A percentile compares a stretch with the other conserved stretches of the same genome.
Conservation (phyloP, 352 stramenopile species). For the Albugo candida region DNA sequence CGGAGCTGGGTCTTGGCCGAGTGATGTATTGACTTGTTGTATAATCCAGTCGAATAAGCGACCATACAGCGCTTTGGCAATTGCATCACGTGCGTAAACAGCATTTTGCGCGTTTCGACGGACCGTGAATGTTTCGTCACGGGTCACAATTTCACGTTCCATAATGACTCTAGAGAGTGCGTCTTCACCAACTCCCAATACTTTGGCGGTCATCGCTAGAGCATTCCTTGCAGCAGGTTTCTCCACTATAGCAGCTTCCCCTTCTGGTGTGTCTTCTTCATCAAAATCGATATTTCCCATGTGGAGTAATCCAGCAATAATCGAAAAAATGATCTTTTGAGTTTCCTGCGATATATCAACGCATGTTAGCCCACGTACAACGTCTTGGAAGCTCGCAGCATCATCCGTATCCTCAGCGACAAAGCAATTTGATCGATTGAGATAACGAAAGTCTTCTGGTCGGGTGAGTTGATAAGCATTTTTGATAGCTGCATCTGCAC, state of each 20-base stretch:
- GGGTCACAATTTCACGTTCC: conserved; percentile 70
- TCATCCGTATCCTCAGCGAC: conserved; percentile 85
- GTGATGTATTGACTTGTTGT: conserved; percentile 74
- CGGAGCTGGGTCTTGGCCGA: conserved; percentile 54
- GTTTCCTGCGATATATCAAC: conserved; percentile 50
- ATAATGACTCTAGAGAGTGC: conserved; percentile 66
- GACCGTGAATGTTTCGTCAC: conserved; percentile 66
- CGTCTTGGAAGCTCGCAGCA: conserved; percentile 48
- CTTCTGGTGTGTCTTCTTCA: conserved; percentile 68
- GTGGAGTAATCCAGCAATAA: conserved; percentile 88
- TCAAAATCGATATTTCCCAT: conserved; percentile 93
- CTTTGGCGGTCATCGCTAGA: conserved; percentile 22
- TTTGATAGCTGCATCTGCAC: conserved; percentile 26
- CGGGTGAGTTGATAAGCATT: conserved; percentile 47
- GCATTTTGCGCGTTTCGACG: conserved; percentile 61
- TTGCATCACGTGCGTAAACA: conserved; percentile 79
- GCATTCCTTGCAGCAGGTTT: conserved; percentile 41
- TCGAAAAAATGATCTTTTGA: conserved; percentile 77
- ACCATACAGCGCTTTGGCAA: conserved; percentile 87
- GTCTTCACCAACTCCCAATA: conserved; percentile 47
- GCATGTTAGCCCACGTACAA: conserved; percentile 49
- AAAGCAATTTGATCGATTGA: conserved; percentile 88
- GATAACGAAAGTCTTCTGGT: conserved; percentile 81
- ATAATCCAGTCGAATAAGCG: conserved; percentile 88
- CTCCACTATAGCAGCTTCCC: conserved; percentile 54